Conservation (phyloP, 176 grass and related monocot genomes). For the Cenchrus purpureus region DNA sequence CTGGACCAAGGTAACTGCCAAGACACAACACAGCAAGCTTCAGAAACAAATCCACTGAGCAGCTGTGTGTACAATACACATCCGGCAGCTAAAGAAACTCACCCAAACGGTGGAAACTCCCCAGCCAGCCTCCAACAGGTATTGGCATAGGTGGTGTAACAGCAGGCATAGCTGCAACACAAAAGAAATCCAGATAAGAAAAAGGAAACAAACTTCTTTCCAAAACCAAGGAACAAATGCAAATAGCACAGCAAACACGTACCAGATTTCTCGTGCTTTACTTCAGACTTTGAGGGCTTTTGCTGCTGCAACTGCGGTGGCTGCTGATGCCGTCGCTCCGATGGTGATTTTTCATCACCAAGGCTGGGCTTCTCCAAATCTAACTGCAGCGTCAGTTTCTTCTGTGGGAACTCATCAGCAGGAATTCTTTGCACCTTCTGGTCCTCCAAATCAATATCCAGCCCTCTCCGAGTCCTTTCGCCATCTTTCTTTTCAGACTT, state of each 20-base stretch:
- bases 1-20: slow-evolving; percentile 78
- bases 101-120: slow-evolving; percentile 82
- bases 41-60: slow-evolving; percentile 32
- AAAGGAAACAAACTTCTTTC: background rate
- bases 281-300: slow-evolving; percentile 67
- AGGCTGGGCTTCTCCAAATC: slow-evolving; percentile 87
- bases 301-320: slow-evolving; percentile 35
- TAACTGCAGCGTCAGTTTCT: slow-evolving; percentile 71
- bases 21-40: slow-evolving; percentile 29
- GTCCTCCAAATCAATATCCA: slow-evolving; percentile 61
- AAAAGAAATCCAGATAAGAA: slow-evolving; percentile 7
- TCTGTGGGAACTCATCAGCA: slow-evolving; percentile 46
- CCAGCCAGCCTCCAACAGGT: slow-evolving; percentile 75
- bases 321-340: slow-evolving; percentile 36
- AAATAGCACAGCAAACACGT: slow-evolving; percentile 24
- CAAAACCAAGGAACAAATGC: slow-evolving; percentile 27
- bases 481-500: slow-evolving; percentile 69
- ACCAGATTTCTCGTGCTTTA: slow-evolving; percentile 88
- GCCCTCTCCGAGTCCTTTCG: slow-evolving; percentile 45
- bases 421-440: slow-evolving; percentile 58
- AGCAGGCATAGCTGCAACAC: slow-evolving; percentile 53
- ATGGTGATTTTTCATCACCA: slow-evolving; percentile 52
- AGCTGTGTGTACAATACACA: background rate
- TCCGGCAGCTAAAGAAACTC: slow-evolving; percentile 36
- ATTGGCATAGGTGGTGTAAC: slow-evolving; percentile 70